Conservation (phyloP, 2,329 filamentous ascomycete species). For the Nigrograna mackinnonii region DNA sequence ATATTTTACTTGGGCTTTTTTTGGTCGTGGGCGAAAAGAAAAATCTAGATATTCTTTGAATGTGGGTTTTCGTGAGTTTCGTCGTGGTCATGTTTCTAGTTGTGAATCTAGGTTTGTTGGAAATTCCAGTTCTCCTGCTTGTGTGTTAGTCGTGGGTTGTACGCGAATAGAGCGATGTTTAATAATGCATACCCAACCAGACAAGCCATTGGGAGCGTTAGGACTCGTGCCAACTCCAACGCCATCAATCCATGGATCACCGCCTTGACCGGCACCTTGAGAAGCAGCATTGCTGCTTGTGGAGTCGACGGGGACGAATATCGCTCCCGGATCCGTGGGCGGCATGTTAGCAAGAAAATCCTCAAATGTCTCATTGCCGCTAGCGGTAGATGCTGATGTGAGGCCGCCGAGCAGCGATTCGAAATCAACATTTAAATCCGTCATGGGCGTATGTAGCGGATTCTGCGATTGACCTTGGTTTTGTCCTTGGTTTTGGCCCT, state of each 20-base stretch:
- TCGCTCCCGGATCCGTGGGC: slow-evolving; percentile 31
- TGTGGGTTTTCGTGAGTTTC: no score
- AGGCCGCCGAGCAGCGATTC: slow-evolving; percentile 33
- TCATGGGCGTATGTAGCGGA: slow-evolving; percentile 32
- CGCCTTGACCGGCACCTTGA: slow-evolving; percentile 7
- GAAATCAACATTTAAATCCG: slow-evolving; percentile 36
- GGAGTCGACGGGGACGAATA: slow-evolving; percentile 38
- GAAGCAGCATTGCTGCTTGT: background rate
- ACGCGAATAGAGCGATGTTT: background rate
- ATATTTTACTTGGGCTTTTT: no score
- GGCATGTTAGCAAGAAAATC: slow-evolving; percentile 23
- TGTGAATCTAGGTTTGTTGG: no score
- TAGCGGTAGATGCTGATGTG: slow-evolving; percentile 10
- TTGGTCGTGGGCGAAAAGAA: no score
- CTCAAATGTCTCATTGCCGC: slow-evolving; percentile 23
- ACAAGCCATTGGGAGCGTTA: slow-evolving; percentile 26
- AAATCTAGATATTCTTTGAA: no score
- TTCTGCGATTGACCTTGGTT: no score
- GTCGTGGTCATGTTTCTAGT: no score
- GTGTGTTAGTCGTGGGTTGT: background rate
- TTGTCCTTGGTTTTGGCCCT: no score
- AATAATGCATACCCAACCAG: slow-evolving; percentile 33
- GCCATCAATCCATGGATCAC: slow-evolving; percentile 18
- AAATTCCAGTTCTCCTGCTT: slow-evolving; percentile 33
- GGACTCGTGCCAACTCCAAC: slow-evolving; percentile 12